phyloP scores from a whole-genome alignment of 495 filamentous ascomycete species.

The Penicillium egyptiacum region DNA sequence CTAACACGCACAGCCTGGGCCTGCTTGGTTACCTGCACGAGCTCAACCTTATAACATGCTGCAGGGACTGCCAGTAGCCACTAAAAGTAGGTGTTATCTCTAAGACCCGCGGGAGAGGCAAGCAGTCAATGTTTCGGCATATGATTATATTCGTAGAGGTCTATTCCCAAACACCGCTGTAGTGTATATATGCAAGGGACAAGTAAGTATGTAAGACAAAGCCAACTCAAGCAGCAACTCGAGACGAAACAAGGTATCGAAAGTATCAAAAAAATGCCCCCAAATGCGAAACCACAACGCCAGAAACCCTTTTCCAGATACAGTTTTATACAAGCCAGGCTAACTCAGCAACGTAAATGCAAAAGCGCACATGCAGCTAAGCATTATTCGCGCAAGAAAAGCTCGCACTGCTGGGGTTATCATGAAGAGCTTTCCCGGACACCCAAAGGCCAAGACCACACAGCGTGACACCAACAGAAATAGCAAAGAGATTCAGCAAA shows the following conservation, averaged over 20 bases:
- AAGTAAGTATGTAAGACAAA: neutral
- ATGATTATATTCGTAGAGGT: too few species aligned
- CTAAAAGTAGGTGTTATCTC: too few species aligned
- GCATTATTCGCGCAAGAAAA: slow-evolving; percentile 48
- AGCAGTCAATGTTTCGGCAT: too few species aligned
- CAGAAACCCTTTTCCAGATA: neutral
- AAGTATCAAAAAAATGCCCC: neutral
- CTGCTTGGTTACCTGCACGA: too few species aligned
- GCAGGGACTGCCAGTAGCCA: too few species aligned
- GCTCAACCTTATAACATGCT: too few species aligned
- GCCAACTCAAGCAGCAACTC: neutral
- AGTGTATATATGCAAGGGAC: neutral
- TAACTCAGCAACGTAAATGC: neutral
- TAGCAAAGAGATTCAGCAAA: slow-evolving; percentile 29
- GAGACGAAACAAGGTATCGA: neutral
- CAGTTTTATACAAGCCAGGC: neutral
- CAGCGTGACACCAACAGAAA: slow-evolving; percentile 36
- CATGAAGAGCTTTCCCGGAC: slow-evolving; percentile 44
- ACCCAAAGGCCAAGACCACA: slow-evolving; percentile 47
- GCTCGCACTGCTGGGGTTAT: slow-evolving; percentile 36
- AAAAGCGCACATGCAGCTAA: slow-evolving; percentile 7
- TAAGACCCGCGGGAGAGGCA: too few species aligned
- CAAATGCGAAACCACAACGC: neutral
- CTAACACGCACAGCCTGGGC: too few species aligned
- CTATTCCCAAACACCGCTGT: too few species aligned